Conservation (phyloP, 2,329 filamentous ascomycete species). For the Escovopsis weberi region DNA sequence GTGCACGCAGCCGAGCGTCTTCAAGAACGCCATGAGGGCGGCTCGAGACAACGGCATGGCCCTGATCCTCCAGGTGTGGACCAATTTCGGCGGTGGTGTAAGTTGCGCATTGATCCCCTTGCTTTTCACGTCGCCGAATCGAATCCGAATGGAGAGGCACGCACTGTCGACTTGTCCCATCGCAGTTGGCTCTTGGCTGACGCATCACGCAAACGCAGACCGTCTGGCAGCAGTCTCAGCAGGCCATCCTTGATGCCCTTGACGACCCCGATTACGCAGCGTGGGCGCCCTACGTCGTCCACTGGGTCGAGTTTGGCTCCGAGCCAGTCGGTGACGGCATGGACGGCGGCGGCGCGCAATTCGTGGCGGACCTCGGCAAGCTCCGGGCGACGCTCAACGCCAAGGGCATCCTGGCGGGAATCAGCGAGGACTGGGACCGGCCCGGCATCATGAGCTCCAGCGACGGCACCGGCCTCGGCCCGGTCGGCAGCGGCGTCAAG, state of each 20-base stretch:
- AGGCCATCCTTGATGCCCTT: conserved; percentile 9
- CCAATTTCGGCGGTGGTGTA: conserved; percentile 10
- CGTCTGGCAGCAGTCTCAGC: conserved; percentile 9
- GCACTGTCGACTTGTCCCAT: not conserved
- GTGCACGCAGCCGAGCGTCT: conserved; percentile 8
- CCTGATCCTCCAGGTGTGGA: conserved; percentile 10
- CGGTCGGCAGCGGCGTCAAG: conserved; percentile 7
- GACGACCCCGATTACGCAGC: conserved; percentile 6
- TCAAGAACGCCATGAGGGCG: conserved; percentile 9
- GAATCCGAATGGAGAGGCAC: too few relatives aligned
- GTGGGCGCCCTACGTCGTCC: conserved; percentile 9
- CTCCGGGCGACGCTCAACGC: conserved; percentile 7
- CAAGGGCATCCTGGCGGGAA: conserved; percentile 7
- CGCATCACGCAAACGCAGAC: not conserved
- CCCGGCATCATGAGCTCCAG: conserved; percentile 8
- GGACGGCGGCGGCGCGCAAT: conserved; percentile 7
- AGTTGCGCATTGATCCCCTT: not conserved
- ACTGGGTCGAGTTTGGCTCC: conserved; percentile 10
- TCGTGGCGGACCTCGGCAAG: conserved; percentile 7
- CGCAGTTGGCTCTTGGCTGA: not conserved
- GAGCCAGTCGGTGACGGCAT: conserved; percentile 11
- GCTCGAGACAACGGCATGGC: conserved; percentile 10
- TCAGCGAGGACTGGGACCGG: conserved; percentile 11
- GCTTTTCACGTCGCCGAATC: too few relatives aligned
- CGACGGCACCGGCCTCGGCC: conserved; percentile 3